Evolutionary conservation across 2,329 filamentous ascomycete genomes (phyloP).

Genomic region (Furcasterigmium furcatum): DNA sequence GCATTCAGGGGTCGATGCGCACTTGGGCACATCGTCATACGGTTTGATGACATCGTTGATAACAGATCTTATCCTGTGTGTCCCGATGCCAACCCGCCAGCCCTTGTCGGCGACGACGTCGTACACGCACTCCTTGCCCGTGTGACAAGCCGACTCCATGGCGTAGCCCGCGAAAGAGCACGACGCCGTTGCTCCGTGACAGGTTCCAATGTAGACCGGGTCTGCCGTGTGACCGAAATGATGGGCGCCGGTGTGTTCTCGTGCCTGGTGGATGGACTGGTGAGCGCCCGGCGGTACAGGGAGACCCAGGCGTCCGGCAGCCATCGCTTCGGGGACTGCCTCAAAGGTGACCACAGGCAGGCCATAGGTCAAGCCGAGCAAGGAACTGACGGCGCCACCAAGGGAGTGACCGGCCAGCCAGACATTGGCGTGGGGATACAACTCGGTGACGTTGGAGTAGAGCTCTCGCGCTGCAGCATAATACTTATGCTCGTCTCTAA

Average conservation of each 20-base stretch:
- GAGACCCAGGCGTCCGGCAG: conserved; percentile 79
- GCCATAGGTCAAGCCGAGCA: conserved; percentile 88
- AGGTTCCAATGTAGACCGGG: conserved; percentile 89
- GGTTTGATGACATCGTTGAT: conserved; percentile 83
- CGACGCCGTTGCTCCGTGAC: conserved; percentile 83
- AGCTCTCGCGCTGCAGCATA: conserved; percentile 87
- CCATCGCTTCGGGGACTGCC: conserved; percentile 85
- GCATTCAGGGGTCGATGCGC: conserved; percentile 73
- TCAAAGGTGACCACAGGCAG: conserved; percentile 90
- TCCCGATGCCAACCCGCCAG: conserved; percentile 87
- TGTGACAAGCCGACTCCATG: conserved; percentile 89
- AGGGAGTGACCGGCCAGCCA: conserved; percentile 94
- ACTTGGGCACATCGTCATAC: conserved; percentile 78
- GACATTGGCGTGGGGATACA: conserved; percentile 80
- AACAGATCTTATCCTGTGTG: conserved; percentile 84
- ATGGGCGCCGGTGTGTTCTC: conserved; percentile 72
- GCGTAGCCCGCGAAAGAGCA: conserved; percentile 93
- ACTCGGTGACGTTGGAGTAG: conserved; percentile 85
- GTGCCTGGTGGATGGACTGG: conserved; percentile 65
- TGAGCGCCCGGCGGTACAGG: conserved; percentile 79
- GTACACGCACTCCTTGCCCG: conserved; percentile 83
- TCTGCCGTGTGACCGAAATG: conserved; percentile 97
- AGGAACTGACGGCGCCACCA: conserved; percentile 83
- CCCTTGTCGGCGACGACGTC: conserved; percentile 90
- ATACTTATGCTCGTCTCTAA: conserved; percentile 83